Percentiles rank a stretch among this genome's conserved stretches.
Conservation (phyloP, 768 basidiomycete species). For the Lactarius akahatsu region DNA sequence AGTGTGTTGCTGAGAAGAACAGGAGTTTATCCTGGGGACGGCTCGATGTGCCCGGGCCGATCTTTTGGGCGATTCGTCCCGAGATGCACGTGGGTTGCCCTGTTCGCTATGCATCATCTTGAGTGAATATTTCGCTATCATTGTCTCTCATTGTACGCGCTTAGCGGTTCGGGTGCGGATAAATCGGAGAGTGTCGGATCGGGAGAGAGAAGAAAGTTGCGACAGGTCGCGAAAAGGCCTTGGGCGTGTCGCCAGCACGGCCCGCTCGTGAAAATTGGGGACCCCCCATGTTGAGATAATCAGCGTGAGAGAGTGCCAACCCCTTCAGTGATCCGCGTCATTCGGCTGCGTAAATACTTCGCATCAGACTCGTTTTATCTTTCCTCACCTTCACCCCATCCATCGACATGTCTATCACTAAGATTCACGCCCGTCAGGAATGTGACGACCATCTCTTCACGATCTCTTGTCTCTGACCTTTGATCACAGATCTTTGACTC, state of each 20-base stretch:
- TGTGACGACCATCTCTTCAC: slow-evolving; percentile 23
- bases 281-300: slow-evolving; percentile 37
- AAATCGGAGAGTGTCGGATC: background rate
- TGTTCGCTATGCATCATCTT: background rate
- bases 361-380: slow-evolving; percentile 11
- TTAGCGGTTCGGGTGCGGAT: background rate
- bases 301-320: slow-evolving; percentile 39
- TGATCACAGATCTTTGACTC: slow-evolving; percentile 91
- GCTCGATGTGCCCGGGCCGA: background rate
- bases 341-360: slow-evolving; percentile 27
- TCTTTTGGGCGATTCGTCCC: background rate
- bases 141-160: background rate
- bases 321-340: slow-evolving; percentile 27
- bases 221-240: background rate
- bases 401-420: slow-evolving; percentile 83
- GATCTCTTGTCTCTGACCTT: background rate
- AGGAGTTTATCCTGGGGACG: background rate
- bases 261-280: background rate
- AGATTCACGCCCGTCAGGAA: slow-evolving; percentile 92
- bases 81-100: too few species aligned
- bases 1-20: background rate
- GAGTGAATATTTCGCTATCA: background rate
- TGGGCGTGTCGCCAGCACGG: background rate
- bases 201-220: background rate
- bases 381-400: slow-evolving; percentile 27